phyloP scores from a whole-genome alignment of 306 rosid species.

The Prunus mongolica region DNA sequence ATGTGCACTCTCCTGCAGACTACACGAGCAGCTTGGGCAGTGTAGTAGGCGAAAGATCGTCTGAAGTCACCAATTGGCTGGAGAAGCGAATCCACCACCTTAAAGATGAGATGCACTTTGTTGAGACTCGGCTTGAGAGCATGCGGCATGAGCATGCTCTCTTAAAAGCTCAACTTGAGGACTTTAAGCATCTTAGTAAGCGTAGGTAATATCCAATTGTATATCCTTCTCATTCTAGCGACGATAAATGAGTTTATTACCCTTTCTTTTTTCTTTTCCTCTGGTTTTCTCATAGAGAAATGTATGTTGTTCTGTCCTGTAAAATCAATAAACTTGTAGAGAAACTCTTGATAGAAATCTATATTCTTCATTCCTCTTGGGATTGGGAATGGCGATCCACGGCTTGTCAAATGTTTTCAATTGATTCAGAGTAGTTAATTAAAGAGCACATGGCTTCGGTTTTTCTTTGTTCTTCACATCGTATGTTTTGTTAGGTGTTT shows the following conservation, averaged over 20 bases:
- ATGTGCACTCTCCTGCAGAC: constrained; percentile 55
- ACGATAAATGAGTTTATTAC: neutral
- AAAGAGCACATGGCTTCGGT: too few relatives aligned
- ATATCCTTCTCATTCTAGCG: constrained; percentile 9
- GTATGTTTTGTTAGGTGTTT: too few relatives aligned
- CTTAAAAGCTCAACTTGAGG: constrained; percentile 64
- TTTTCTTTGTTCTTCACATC: too few relatives aligned
- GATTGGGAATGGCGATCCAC: too few relatives aligned
- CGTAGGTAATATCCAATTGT: constrained; percentile 20
- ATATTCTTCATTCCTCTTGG: neutral
- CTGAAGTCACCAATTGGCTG: constrained; percentile 64
- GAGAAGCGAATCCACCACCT: constrained; percentile 84
- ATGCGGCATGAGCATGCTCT: constrained; percentile 68
- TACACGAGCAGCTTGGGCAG: constrained; percentile 33
- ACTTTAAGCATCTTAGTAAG: constrained; percentile 39
- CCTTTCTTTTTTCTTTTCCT: neutral
- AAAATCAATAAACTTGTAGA: neutral
- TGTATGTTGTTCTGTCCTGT: neutral
- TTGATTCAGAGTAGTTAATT: too few relatives aligned
- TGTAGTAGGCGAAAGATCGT: constrained; percentile 42
- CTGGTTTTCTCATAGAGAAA: neutral
- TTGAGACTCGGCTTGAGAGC: constrained; percentile 81
- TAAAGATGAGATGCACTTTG: constrained; percentile 88
- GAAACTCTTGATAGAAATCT: neutral
- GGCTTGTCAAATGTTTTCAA: neutral